Evolutionary conservation across 2,329 filamentous ascomycete species (phyloP), one percentile per base, ranked within the genome.

Genomic region (Bipolaris cookei): DNA sequence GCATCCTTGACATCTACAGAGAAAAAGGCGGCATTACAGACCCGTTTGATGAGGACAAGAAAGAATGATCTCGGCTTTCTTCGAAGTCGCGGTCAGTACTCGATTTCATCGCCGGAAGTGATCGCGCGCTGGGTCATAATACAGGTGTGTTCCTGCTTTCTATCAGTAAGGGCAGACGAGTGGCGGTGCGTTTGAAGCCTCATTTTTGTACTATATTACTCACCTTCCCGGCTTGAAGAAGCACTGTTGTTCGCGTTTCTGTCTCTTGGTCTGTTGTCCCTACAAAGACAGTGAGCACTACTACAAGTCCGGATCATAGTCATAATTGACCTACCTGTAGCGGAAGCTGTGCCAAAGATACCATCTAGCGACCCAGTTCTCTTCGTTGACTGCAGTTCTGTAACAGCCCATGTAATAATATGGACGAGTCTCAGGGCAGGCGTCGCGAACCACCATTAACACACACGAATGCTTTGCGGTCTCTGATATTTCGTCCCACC

Each of bases 341-440:
- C 81, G 78, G 59, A 82, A 82, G 56, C 80, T 79, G 63, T 82
- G 81, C 80, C 80, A 83, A 5, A 83, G 73, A 61, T 80, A 78
- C 81, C 81, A 83, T n/a, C 78, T 72, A 28, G 81, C 81, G 35
- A 82, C 78, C 81, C 81, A 82, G 53, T 82, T 83, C 44, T 75
- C 73, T 60, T 81, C 77, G 41, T 76, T 76, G 8, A 76, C 72
- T 8, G 73, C 73, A 47, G 77, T 77, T 16, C 64, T 68, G 51
- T 79, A 79, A 23, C 71, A 71, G 13, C 80, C 81, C 44, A 75
- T 67, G 16, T 78, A 73, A 60, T 81, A 83, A 44, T 77, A 76
- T 1, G 68, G 64, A 44, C 65, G 70, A 6, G 80, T 81, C 14
- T 76, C 68, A 1, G 65, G 64, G 6, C 74, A 72, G n/a, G 80